phyloP scores from a whole-genome alignment of 805 yeast species.

The Myxozyma kluyveri region DNA sequence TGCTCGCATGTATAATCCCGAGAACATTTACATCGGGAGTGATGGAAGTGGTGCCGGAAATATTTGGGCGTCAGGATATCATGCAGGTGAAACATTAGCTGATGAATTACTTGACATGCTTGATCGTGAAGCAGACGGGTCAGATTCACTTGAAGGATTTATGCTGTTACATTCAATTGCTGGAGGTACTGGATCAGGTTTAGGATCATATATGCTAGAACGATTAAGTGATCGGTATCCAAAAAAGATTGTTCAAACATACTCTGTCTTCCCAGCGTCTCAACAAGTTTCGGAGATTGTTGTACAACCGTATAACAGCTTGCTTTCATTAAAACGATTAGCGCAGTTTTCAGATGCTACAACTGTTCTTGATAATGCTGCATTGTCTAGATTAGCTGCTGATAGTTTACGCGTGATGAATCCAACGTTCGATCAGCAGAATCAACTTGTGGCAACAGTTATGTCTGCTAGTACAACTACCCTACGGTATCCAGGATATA shows the following conservation, averaged over 20 bases:
- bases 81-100: constrained; percentile 62
- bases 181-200: constrained; percentile 98
- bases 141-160: constrained; percentile 87
- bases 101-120: constrained; percentile 80
- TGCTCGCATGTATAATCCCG: constrained; percentile 72
- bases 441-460: constrained; percentile 80
- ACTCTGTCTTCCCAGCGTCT: constrained; percentile 78
- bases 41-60: constrained; percentile 94
- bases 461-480: constrained; percentile 85
- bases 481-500: constrained; percentile 84
- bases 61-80: constrained; percentile 90
- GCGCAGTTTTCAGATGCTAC: constrained; percentile 83
- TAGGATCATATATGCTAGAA: constrained; percentile 81
- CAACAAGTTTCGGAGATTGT: constrained; percentile 91
- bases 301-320: constrained; percentile 92
- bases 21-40: constrained; percentile 74
- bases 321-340: constrained; percentile 75
- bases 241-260: constrained; percentile 79
- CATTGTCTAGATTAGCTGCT: constrained; percentile 70
- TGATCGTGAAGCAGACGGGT: constrained; percentile 84
- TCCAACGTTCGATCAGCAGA: constrained; percentile 74
- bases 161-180: constrained; percentile 92
- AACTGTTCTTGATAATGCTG: constrained; percentile 87
- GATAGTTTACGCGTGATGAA: constrained; percentile 54
- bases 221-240: constrained; percentile 74